Evolutionary conservation across 1,284 basidiomycete species (phyloP), one percentile per base, ranked within the genome.

Genomic region (Chalciporus sp.): DNA sequence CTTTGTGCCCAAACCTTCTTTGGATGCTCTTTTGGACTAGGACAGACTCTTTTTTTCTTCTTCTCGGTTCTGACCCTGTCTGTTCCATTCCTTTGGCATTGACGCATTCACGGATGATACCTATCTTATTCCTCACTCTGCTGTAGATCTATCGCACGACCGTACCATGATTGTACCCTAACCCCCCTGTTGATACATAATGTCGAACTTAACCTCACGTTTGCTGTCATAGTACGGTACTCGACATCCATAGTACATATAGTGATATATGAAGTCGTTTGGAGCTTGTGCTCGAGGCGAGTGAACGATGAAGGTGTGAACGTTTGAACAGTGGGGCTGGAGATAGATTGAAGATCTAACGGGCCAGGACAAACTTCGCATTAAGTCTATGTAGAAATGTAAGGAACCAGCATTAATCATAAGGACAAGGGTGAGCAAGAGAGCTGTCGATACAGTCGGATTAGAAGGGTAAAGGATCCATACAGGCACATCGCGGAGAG

Each of bases 371-470:
- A 23, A 23, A 44, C 31, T 10, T 42, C 16, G 41, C 44, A 39
- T 43, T 8, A 35, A 37, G n/a, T 37, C 35, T 37, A 37, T n/a
- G 35, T 51, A 51, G 27, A 26, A 45, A 37, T 33, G 10, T 33
- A 53, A 39, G 33, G 19, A 46, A 9, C 40, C 37, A 56, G 58
- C 58, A 50, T 56, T 64, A 58, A 46, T 52, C 49, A 63, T 59
- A 61, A 57, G 53, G 31, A 57, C 51, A 53, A n/a, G 44, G 31
- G 26, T 26, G 29, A 31, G 37, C 41, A 47, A 47, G 53, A 61
- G 17, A 35, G 29, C 55, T 67, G 62, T 69, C 46, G 56, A 70
- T 70, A 66, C 65, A 70, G 11, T 67, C 39, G 11, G 52, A 31
- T 51, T 33, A 16, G 28, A 41, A 39, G 10, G 49, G 54, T 23